These are phyloP conservation scores for Saccharata proteae DNA, from an alignment of 2,329 filamentous ascomycete species.

Conservation along the genomic window DNA sequence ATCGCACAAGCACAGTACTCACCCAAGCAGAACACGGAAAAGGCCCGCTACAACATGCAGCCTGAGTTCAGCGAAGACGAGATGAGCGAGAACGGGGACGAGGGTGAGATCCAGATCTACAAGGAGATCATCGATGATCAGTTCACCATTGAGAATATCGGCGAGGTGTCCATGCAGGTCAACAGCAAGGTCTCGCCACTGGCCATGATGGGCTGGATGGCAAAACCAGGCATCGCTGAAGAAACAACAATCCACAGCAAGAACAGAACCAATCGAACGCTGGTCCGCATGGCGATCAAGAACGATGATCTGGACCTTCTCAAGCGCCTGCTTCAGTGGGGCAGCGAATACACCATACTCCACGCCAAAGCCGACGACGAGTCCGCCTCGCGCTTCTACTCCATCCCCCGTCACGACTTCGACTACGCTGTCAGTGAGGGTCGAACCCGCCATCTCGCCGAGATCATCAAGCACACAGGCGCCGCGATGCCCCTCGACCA, in stretches of 20 bases:
- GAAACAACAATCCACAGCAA: not conserved
- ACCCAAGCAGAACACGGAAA: slow-evolving; percentile 38
- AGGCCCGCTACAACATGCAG: slow-evolving; percentile 34
- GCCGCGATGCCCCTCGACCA: slow-evolving; percentile 57
- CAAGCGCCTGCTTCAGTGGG: slow-evolving; percentile 11
- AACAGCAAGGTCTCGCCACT: slow-evolving; percentile 44
- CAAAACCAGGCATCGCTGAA: slow-evolving; percentile 1
- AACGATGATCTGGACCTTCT: slow-evolving; percentile 13
- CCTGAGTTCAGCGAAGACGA: slow-evolving; percentile 28
- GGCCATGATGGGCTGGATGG: slow-evolving; percentile 34
- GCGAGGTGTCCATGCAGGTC: slow-evolving; percentile 55
- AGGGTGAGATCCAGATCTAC: slow-evolving; percentile 20
- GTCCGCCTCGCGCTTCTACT: slow-evolving; percentile 10
- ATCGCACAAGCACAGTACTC: slow-evolving; percentile 59
- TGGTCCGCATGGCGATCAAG: slow-evolving; percentile 22
- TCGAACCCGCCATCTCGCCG: slow-evolving; percentile 45
- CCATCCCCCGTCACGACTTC: slow-evolving; percentile 18
- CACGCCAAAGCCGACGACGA: slow-evolving; percentile 12
- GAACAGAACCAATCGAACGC: slow-evolving; percentile 11
- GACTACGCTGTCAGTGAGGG: slow-evolving; percentile 32
- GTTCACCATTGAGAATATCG: slow-evolving; percentile 67
- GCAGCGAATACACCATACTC: slow-evolving; percentile 11
- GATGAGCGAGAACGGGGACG: slow-evolving; percentile 16
- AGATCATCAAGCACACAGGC: slow-evolving; percentile 54
- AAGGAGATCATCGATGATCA: slow-evolving; percentile 49